Evolutionary conservation across 1,284 basidiomycete genomes (phyloP).

Genomic region (Trichosporon asahii): DNA sequence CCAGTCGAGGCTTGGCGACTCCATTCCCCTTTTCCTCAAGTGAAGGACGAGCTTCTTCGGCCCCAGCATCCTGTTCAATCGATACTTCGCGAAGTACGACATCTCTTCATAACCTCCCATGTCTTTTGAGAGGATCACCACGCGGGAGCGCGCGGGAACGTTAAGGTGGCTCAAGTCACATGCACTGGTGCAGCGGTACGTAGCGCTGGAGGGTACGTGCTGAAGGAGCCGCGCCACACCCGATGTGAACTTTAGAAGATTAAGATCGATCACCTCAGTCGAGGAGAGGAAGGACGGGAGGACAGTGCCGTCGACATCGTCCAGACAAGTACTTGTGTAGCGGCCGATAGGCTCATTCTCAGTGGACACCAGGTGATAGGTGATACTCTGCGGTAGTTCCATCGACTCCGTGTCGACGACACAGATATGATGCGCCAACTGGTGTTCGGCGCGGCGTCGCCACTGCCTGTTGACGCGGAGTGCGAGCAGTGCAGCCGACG

Average conservation of each 20-base stretch:
- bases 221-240: not conserved
- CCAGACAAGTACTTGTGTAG: not conserved
- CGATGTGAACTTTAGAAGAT: not conserved
- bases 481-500: constrained; percentile 4
- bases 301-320: not conserved
- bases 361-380: not conserved
- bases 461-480: constrained; percentile 6
- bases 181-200: not conserved
- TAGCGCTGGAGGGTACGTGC: not conserved
- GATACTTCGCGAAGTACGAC: not conserved
- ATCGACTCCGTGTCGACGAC: not conserved
- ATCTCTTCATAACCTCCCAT: not conserved
- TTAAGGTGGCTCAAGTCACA: not conserved
- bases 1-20: not conserved
- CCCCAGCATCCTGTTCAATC: not conserved
- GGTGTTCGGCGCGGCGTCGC: not conserved
- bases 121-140: not conserved
- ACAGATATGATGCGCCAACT: not conserved
- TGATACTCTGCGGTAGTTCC: not conserved
- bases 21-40: not conserved
- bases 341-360: not conserved
- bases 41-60: not conserved
- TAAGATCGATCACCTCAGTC: not conserved
- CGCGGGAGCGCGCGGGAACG: not conserved
- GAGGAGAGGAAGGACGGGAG: not conserved